phyloP scores from a whole-genome alignment of 805 yeast species.

The Monosporozyma solicola region DNA sequence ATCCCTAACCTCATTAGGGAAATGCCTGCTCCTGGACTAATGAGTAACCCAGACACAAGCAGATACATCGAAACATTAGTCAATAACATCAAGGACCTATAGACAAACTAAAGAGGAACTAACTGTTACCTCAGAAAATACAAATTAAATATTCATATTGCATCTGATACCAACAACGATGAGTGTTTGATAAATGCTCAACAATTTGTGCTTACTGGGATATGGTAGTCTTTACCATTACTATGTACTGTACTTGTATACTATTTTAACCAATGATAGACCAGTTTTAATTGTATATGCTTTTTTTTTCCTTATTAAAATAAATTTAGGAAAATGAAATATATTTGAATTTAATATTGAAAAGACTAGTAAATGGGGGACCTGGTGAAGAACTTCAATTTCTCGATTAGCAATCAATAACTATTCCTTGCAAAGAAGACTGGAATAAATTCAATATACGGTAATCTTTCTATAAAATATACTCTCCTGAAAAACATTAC shows the following conservation, averaged over 20 bases:
- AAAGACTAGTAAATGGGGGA: neutral
- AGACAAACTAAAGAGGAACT: neutral
- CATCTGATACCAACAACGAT: neutral
- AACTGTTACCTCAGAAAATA: neutral
- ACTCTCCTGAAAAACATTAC: neutral
- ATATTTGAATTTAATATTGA: neutral
- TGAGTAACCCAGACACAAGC: constrained; percentile 7
- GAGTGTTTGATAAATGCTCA: neutral
- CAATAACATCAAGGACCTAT: constrained; percentile 3
- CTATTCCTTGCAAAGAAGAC: neutral
- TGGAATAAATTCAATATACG: neutral
- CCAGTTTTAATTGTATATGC: neutral
- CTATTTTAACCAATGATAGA: neutral
- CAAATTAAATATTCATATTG: neutral
- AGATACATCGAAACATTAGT: constrained; percentile 8
- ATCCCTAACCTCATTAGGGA: neutral
- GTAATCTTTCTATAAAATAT: neutral
- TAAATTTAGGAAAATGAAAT: neutral
- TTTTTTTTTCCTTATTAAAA: neutral
- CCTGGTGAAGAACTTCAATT: neutral
- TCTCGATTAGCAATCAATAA: neutral
- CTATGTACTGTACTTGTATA: neutral
- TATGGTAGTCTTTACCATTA: neutral
- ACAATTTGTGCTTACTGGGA: neutral
- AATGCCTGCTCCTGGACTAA: neutral